These are phyloP conservation scores for Lactarius pseudohatsudake DNA, from an alignment of 768 basidiomycete genomes.

Conservation along the genomic window DNA sequence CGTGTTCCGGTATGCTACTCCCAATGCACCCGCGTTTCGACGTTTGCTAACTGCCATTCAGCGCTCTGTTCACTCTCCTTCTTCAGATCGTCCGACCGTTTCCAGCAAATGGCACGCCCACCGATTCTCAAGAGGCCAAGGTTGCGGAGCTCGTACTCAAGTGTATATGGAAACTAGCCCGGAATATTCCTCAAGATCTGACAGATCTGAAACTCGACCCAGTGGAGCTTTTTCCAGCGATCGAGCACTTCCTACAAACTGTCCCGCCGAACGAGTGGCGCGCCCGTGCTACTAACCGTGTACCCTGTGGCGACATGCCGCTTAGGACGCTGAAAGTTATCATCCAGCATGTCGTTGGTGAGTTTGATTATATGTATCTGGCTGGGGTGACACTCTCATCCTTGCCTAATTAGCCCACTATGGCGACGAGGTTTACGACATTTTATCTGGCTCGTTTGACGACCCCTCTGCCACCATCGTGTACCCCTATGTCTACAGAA, in stretches of 20 bases:
- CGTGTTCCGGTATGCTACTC: constrained; percentile 72
- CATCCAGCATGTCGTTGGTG: constrained; percentile 94
- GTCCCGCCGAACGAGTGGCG: constrained; percentile 97
- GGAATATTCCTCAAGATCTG: constrained; percentile 91
- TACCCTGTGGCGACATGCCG: constrained; percentile 98
- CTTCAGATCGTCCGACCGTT: constrained; percentile 84
- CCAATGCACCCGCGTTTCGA: neutral
- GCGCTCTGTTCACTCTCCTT: constrained; percentile 78
- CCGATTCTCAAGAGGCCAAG: constrained; percentile 79
- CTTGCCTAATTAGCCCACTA: constrained; percentile 58
- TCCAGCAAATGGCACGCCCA: constrained; percentile 65
- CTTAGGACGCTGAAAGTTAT: constrained; percentile 97
- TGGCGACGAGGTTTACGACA: constrained; percentile 87
- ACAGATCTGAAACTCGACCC: constrained; percentile 78
- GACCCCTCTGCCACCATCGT: constrained; percentile 97
- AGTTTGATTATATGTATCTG: constrained; percentile 38
- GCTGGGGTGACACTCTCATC: constrained; percentile 27
- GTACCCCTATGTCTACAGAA: constrained; percentile 92
- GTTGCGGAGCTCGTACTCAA: constrained; percentile 92
- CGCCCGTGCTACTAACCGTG: constrained; percentile 81
- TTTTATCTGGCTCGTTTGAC: constrained; percentile 87
- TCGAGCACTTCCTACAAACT: constrained; percentile 91
- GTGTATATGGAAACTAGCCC: constrained; percentile 97
- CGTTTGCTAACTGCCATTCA: constrained; percentile 32
- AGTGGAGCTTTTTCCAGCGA: constrained; percentile 84